Base-by-base conservation (phyloP, 345 rosid species). In the Erodium maritimum region DNA sequence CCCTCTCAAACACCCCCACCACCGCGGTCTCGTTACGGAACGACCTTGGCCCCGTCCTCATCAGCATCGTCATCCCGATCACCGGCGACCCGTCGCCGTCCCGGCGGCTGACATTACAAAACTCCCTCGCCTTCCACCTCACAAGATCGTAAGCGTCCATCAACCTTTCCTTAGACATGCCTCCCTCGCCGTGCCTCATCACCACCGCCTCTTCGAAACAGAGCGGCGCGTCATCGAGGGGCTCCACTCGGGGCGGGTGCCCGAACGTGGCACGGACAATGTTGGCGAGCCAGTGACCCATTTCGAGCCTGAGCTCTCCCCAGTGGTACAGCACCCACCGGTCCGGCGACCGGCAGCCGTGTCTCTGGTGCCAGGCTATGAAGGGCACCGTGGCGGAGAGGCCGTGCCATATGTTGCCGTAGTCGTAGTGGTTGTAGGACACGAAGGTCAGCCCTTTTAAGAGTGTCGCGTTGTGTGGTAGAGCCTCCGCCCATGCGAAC, bases 111-210 rank as follows among this genome's bases (percentile, higher is more conserved):
- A 78, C 53, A 64, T 84, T 77, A 60, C 91, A 84, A 54, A 68
- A 71, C 5, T 4, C 29, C 61, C 91, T 78, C 0, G 80, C 88
- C 67, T 77, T 79, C 56, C 81, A 77, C 71, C 96, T 79, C 46
- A 84, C 57, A 16, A 78, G 63, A 66, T 86, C 85, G 25, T 74
- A 86, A 5, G 67, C 80, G 61, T 89, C 86, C 65, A 76, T 77
- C 71, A 81, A 80, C 59, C 76, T 77, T 50, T 79, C 77, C 63
- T 77, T 76, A 19, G 91, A 78, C 91, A 87, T 82, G 17, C 88
- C 93, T 42, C 90, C 95, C 50, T 84, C 86, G 51, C 77, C 79
- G 64, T 82, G 97, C 68, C 95, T 81, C 90, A 81, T 87, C 57
- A 82, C 91, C 34, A 86, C 83, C 1, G 87, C 82, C 66, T 84